Base-by-base conservation (phyloP, 331 rosid species). In the Malus hybrid region DNA sequence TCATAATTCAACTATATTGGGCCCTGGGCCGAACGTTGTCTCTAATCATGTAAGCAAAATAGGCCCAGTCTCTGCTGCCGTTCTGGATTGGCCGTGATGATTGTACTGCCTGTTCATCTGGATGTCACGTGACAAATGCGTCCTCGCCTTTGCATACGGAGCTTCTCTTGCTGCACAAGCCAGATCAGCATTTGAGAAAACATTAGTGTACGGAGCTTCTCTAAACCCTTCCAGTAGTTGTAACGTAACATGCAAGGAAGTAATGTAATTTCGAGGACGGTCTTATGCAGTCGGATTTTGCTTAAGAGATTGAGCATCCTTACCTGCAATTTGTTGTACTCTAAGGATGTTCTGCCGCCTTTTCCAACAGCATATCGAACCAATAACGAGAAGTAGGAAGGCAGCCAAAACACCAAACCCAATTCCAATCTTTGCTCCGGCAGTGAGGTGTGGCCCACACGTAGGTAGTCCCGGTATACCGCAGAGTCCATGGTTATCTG, bases 401-500 rank as follows among this genome's bases (percentile, higher is more conserved):
- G 84, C 33, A 68, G 75, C 16, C 48, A 79, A 68, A 66, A 84
- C 84, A 73, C 93, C 97, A 19, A 95, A 71, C 4, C 82, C 97
- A 80, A 95, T 86, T 60, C 97, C 99, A 74, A 95, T 74, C 84
- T 81, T 90, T 20, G 86, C 87, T 36, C 89, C 96, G 2, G 80
- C 81, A 5, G 97, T 86, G 44, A 95, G 89, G 79, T 89, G 97
- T 71, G 87, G 80, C 71, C 97, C 93, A 39, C 97, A 92, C 30
- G 90, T 75, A 63, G 84, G 89, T 56, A 95, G 81, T 68, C 97
- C 98, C 36, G 98, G 99, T 72, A 95, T 90, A 30, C 99, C 97
- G 58, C 99, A 90, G n/a, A 92, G 93, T 60, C 97, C 98, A 63
- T 79, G 57, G 79, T 95, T 95, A 83, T 95, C 99, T 5, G 99